Percentiles rank a stretch among this genome's conserved stretches.
Evolutionary conservation across 768 basidiomycete species (phyloP).

Genomic region (Russula earlei): DNA sequence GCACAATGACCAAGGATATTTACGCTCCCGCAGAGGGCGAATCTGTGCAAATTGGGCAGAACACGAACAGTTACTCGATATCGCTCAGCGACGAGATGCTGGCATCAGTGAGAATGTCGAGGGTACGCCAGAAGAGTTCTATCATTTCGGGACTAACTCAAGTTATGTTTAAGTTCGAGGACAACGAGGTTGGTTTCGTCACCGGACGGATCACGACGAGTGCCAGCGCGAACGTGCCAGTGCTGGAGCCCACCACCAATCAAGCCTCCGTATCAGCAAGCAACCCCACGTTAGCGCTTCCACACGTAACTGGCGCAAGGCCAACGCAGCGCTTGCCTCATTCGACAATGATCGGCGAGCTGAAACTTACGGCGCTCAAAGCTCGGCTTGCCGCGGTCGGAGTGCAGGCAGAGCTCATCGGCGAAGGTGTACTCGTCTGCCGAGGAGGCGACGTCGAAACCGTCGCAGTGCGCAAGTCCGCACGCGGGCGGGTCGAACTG

Average conservation of each 20-base stretch:
- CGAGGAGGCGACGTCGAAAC: constrained; percentile 57
- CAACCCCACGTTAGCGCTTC: constrained; percentile 22
- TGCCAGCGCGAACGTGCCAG: constrained; percentile 81
- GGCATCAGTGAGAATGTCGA: constrained; percentile 71
- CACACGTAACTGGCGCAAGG: constrained; percentile 54
- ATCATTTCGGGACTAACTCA: not conserved
- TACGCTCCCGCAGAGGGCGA: constrained; percentile 72
- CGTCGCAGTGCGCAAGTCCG: constrained; percentile 85
- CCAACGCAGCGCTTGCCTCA: constrained; percentile 60
- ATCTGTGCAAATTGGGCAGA: constrained; percentile 84
- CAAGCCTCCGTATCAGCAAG: not conserved
- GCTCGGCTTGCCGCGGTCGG: constrained; percentile 62
- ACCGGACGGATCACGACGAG: constrained; percentile 80
- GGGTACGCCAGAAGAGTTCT: constrained; percentile 39
- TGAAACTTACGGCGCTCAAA: constrained; percentile 86
- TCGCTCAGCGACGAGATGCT: constrained; percentile 87
- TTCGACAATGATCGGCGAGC: constrained; percentile 95
- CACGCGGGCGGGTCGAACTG: constrained; percentile 74
- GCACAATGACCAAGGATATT: constrained; percentile 89
- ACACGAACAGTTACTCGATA: constrained; percentile 90
- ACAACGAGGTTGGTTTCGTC: constrained; percentile 92
- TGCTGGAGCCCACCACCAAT: constrained; percentile 63
- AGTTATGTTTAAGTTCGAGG: constrained; percentile 65
- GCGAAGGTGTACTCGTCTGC: constrained; percentile 92
- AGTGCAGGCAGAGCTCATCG: constrained; percentile 89